phyloP scores from a whole-genome alignment of 148 eudicot genomes.

The Chenopodium berlandieri region DNA sequence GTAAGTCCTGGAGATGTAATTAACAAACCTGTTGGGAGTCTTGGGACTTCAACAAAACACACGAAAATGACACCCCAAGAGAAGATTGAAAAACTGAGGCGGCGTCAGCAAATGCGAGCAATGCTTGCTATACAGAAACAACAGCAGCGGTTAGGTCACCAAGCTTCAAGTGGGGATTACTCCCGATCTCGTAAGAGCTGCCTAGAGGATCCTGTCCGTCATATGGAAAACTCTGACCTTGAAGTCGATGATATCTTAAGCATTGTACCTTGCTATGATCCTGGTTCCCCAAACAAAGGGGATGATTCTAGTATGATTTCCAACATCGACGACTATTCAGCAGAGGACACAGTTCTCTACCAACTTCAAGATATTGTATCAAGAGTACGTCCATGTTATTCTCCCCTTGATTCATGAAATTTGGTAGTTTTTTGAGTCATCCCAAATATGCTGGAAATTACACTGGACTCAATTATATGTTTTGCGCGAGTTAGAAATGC shows the following conservation, averaged over 20 bases:
- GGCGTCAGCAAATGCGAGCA: slow-evolving; percentile 83
- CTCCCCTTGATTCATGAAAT: neutral
- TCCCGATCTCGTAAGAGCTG: slow-evolving; percentile 24
- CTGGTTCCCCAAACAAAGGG: slow-evolving; percentile 38
- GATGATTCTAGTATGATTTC: slow-evolving; percentile 37
- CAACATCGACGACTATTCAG: slow-evolving; percentile 41
- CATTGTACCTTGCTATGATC: slow-evolving; percentile 38
- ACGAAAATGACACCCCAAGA: slow-evolving; percentile 73
- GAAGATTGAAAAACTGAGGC: slow-evolving; percentile 78
- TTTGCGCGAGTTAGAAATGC: neutral
- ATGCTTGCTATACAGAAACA: slow-evolving; percentile 80
- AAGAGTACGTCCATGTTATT: slow-evolving; percentile 42
- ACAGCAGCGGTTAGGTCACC: slow-evolving; percentile 51
- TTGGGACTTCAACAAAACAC: slow-evolving; percentile 30
- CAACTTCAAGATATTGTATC: slow-evolving; percentile 58
- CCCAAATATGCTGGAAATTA: neutral
- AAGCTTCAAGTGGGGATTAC: slow-evolving; percentile 30
- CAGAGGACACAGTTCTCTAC: slow-evolving; percentile 53
- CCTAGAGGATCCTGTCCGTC: slow-evolving; percentile 24
- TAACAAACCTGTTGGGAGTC: slow-evolving; percentile 29
- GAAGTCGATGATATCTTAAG: slow-evolving; percentile 35
- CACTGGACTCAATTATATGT: neutral
- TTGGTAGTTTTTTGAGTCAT: neutral
- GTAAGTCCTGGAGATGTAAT: slow-evolving; percentile 31
- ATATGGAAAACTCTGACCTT: slow-evolving; percentile 35